Evolutionary conservation across 1,284 basidiomycete species (phyloP).

Genomic region (Ceratobasidium sp.): DNA sequence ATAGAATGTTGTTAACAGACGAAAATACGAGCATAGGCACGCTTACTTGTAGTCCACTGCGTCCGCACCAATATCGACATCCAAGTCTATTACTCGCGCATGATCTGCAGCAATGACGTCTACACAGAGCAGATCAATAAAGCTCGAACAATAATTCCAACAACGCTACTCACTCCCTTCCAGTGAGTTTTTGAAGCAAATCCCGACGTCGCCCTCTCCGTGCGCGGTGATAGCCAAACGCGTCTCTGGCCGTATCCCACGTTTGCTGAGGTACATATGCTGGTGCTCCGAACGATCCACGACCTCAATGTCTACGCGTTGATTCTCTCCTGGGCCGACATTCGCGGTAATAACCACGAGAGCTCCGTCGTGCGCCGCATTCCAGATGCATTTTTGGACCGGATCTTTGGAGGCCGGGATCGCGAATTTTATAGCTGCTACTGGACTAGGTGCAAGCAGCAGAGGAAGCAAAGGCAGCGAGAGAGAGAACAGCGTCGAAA

Average conservation of each 20-base stretch:
- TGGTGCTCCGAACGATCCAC: slow-evolving; percentile 87
- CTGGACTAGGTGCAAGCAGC: slow-evolving; percentile 30
- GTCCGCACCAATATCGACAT: slow-evolving; percentile 97
- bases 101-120: slow-evolving; percentile 2
- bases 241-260: slow-evolving; percentile 88
- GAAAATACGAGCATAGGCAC: neutral
- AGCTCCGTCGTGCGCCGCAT: slow-evolving; percentile 84
- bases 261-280: slow-evolving; percentile 93
- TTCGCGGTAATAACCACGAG: slow-evolving; percentile 96
- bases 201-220: slow-evolving; percentile 92
- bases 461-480: slow-evolving; percentile 10
- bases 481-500: slow-evolving; percentile 16
- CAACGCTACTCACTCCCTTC: slow-evolving; percentile 67
- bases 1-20: slow-evolving; percentile 25
- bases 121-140: neutral
- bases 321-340: slow-evolving; percentile 74
- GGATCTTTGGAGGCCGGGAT: slow-evolving; percentile 77
- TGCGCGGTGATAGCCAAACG: slow-evolving; percentile 95
- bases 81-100: slow-evolving; percentile 80
- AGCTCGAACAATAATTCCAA: neutral
- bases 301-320: slow-evolving; percentile 93
- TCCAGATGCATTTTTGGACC: slow-evolving; percentile 89
- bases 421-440: slow-evolving; percentile 81
- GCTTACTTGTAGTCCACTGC: slow-evolving; percentile 97
- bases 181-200: slow-evolving; percentile 89